phyloP scores from a whole-genome alignment of 2,329 filamentous ascomycete genomes.

The Fusarium piperis region DNA sequence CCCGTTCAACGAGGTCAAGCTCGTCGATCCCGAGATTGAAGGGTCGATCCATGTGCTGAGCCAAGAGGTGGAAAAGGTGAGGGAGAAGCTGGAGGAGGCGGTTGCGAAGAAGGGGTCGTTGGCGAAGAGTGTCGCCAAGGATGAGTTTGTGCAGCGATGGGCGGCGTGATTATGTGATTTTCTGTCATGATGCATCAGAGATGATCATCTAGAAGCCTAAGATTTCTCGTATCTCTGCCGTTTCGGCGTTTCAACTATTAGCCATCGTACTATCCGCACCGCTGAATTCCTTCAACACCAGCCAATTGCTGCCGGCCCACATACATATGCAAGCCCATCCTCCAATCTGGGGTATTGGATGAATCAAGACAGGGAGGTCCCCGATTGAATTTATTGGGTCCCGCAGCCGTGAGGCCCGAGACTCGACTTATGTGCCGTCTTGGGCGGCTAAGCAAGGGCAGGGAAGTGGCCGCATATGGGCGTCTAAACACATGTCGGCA shows the following conservation, averaged over 20 bases:
- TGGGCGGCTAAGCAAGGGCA: neutral
- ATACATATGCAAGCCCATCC: neutral
- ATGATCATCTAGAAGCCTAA: neutral
- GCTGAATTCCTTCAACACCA: neutral
- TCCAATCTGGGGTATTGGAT: neutral
- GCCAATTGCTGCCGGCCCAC: neutral
- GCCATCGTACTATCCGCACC: neutral
- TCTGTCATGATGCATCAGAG: neutral
- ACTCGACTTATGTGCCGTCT: neutral
- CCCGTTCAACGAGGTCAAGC: conserved; percentile 56
- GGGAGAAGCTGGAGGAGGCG: conserved; percentile 50
- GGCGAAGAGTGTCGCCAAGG: conserved; percentile 57
- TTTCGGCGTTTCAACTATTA: neutral
- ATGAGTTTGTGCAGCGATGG: conserved; percentile 57
- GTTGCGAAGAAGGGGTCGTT: conserved; percentile 48
- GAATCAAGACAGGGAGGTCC: neutral
- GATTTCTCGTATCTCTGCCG: neutral
- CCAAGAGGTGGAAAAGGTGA: conserved; percentile 56
- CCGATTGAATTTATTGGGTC: neutral
- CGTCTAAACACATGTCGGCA: neutral
- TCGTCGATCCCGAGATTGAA: conserved; percentile 64
- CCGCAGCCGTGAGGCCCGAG: neutral
- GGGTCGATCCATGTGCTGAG: conserved; percentile 58
- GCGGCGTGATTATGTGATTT: neutral
- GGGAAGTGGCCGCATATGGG: neutral